These are phyloP conservation scores for Anthostomella pinea DNA, from an alignment of 2,329 filamentous ascomycete genomes.

Conservation along the genomic window DNA sequence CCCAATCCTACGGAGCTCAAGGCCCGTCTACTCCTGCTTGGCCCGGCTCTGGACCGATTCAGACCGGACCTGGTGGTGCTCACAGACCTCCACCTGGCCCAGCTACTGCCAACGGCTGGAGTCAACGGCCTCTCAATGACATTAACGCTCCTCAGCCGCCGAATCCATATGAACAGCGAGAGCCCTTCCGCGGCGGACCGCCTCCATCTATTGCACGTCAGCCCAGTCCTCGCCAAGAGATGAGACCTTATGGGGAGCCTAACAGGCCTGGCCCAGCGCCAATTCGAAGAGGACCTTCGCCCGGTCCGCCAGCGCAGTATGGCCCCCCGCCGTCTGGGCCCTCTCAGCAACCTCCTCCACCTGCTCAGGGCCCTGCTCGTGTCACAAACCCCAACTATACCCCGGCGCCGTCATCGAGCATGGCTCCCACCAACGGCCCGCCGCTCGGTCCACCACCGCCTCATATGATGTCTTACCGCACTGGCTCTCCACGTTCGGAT, in stretches of 20 bases:
- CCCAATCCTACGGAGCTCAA: constrained; percentile 85
- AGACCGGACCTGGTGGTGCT: constrained; percentile 50
- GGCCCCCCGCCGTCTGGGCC: constrained; percentile 50
- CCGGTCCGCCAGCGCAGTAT: constrained; percentile 50
- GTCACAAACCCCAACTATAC: constrained; percentile 40
- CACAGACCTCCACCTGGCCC: constrained; percentile 60
- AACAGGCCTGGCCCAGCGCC: constrained; percentile 52
- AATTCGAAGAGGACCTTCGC: constrained; percentile 51
- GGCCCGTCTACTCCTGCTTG: constrained; percentile 86
- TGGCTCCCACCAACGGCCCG: constrained; percentile 41
- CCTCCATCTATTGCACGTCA: constrained; percentile 67
- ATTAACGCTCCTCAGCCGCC: constrained; percentile 75
- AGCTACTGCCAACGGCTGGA: constrained; percentile 55
- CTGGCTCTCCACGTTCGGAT: constrained; percentile 79
- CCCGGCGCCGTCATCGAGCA: constrained; percentile 35
- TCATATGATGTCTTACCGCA: constrained; percentile 69
- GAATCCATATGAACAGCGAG: constrained; percentile 80
- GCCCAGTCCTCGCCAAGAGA: constrained; percentile 74
- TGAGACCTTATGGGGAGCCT: constrained; percentile 67
- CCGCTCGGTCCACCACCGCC: constrained; percentile 42
- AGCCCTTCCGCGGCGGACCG: constrained; percentile 66
- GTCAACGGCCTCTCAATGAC: constrained; percentile 68
- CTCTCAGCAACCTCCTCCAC: constrained; percentile 43
- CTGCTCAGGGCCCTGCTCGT: constrained; percentile 42
- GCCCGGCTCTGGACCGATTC: constrained; percentile 70